Percentiles rank a stretch among this genome's conserved stretches.
Conservation (phyloP, 805 yeast species). For the Wickerhamomyces ciferrii region DNA sequence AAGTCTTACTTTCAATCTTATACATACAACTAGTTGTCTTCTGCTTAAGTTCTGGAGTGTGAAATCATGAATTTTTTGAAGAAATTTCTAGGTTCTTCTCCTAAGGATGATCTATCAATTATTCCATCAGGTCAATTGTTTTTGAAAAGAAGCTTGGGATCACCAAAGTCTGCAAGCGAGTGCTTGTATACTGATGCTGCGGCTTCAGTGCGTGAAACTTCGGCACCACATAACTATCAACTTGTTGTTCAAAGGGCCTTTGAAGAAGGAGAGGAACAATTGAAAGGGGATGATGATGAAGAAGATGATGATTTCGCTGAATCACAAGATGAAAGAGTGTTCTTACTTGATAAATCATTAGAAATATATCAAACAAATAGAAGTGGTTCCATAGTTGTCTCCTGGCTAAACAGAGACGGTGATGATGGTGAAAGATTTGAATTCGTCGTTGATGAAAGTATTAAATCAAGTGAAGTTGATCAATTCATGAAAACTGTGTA, state of each 20-base stretch:
- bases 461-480: slow-evolving; percentile 42
- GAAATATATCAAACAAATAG: slow-evolving; percentile 47
- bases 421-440: slow-evolving; percentile 83
- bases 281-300: slow-evolving; percentile 47
- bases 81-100: slow-evolving; percentile 51
- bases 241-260: slow-evolving; percentile 64
- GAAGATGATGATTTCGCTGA: slow-evolving; percentile 30
- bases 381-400: slow-evolving; percentile 52
- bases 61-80: slow-evolving; percentile 63
- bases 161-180: slow-evolving; percentile 86
- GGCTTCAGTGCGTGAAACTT: slow-evolving; percentile 63
- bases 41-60: too few species aligned
- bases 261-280: slow-evolving; percentile 59
- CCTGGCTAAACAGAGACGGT: slow-evolving; percentile 84
- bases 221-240: slow-evolving; percentile 62
- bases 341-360: slow-evolving; percentile 58
- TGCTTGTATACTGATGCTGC: slow-evolving; percentile 79
- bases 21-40: too few species aligned
- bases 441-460: slow-evolving; percentile 53
- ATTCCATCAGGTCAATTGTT: slow-evolving; percentile 79
- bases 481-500: slow-evolving; percentile 57
- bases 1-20: too few species aligned
- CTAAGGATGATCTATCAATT: slow-evolving; percentile 56
- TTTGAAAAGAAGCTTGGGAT: slow-evolving; percentile 64
- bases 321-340: slow-evolving; percentile 62